A percentile compares a stretch with the other conserved stretches of the same genome.
phyloP scores from a whole-genome alignment of 139 green algal species.

The Mychonastes homosphaera region DNA sequence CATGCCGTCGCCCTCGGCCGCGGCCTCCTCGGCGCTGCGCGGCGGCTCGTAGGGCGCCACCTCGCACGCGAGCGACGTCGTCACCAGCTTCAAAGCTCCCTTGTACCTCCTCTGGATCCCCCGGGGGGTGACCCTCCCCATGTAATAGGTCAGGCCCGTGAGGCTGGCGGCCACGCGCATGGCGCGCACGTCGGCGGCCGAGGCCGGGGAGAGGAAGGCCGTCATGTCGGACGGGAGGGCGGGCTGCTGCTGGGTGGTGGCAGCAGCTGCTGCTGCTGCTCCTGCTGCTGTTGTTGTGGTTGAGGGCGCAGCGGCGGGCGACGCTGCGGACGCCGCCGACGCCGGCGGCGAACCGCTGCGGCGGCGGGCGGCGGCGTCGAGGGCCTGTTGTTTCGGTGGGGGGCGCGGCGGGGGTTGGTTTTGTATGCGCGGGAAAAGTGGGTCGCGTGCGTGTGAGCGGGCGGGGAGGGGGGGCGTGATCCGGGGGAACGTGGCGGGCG shows the following conservation, averaged over 20 bases:
- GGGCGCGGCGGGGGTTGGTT: no score
- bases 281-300: not conserved
- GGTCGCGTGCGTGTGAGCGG: no score
- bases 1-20: conserved; percentile 59
- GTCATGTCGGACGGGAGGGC: conserved; percentile 40
- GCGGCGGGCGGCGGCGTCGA: no score
- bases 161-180: conserved; percentile 24
- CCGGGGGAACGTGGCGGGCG: no score
- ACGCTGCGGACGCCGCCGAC: no score
- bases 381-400: no score
- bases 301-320: no score
- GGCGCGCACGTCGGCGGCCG: conserved; percentile 10
- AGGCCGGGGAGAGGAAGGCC: conserved; percentile 29
- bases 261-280: conserved; percentile 1
- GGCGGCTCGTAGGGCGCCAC: conserved; percentile 18
- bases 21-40: conserved; percentile 25
- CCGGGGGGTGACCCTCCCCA: conserved; percentile 22
- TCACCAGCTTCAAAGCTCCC: conserved; percentile 60
- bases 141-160: conserved; percentile 44
- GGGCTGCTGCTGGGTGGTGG: no score
- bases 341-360: no score
- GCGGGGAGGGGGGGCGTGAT: no score
- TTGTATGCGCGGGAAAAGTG: no score
- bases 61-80: conserved; percentile 51
- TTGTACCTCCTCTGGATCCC: conserved; percentile 21